Evolutionary conservation across 331 rosid species (phyloP), one percentile per base, ranked within the genome.

Genomic region (Quercus phellos): DNA sequence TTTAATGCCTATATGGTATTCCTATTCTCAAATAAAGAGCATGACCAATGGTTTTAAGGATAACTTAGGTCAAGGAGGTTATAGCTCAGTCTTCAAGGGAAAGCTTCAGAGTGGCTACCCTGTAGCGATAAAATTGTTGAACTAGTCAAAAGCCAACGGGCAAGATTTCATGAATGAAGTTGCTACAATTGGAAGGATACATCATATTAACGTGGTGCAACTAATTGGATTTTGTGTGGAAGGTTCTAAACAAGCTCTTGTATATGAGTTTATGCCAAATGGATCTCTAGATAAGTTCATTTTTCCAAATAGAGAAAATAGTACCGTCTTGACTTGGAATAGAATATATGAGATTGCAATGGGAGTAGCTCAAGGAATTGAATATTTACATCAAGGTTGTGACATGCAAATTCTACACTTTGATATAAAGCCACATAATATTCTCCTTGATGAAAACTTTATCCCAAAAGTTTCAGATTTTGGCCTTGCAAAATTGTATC

Each of bases 401-500:
- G 82, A 80, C 10, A 86, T 78, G 86, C 74, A 78, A 66, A 83
- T 75, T 80, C 70, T 82, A 16, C 85, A 87, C 30, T 87, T 87
- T 70, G 89, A 87, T 73, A 85, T 87, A 71, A 87, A 87, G 30
- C 87, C 89, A 0, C 72, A 84, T 17, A 84, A 87, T 14, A 79
- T 84, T 24, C 81, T 82, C 14, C 58, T 87, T 0, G 87, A 84
- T 55, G 85, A 84, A 0, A 82, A 82, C 17, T 87, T 87, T 24
- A n/a, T 19, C 1, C 82, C 89, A 1, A 84, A 87, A 32, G 67
- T 84, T 6, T 87, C 85, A 2, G 88, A 84, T 22, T 87, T 84
- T 51, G 87, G 84, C 22, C 71, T 84, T 6, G 84, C 85, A 6
- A 87, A 68, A n/a, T 12, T 87, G 2, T 82, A 84, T 61, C 61